Conservation (phyloP, 805 yeast genomes). For the Brettanomyces bruxellensis region DNA sequence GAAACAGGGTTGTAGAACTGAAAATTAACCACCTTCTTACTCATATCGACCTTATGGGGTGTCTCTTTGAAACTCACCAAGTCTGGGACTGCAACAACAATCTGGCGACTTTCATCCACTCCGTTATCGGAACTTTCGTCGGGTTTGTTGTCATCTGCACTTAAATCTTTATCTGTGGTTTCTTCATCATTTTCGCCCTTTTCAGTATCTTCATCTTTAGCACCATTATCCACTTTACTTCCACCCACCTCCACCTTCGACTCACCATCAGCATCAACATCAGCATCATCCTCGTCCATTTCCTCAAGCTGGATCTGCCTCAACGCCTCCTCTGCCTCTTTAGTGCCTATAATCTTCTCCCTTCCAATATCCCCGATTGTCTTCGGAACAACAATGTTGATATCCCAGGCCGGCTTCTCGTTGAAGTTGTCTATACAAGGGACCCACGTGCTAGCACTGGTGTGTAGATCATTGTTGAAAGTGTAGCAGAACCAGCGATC, state of each 20-base stretch:
- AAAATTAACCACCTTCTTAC: constrained; percentile 72
- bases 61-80: constrained; percentile 53
- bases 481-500: constrained; percentile 81
- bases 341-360: constrained; percentile 33
- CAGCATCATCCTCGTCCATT: constrained; percentile 29
- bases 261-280: constrained; percentile 1
- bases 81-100: constrained; percentile 65
- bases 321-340: constrained; percentile 23
- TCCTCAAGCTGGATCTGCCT: constrained; percentile 19
- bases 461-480: constrained; percentile 63
- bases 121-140: constrained; percentile 26
- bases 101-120: constrained; percentile 37
- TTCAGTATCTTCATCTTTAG: background rate
- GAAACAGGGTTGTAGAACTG: constrained; percentile 77
- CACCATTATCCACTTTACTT: too few relatives aligned
- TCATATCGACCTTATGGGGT: constrained; percentile 66
- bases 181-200: background rate
- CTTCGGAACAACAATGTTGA: constrained; percentile 78
- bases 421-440: constrained; percentile 89
- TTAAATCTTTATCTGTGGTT: background rate
- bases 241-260: constrained; percentile 1
- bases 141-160: too few relatives aligned
- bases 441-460: constrained; percentile 92
- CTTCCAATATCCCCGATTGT: constrained; percentile 63
- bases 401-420: constrained; percentile 87